Evolutionary conservation across 2,329 filamentous ascomycete genomes (phyloP).

Genomic region (Fulvia fulva): DNA sequence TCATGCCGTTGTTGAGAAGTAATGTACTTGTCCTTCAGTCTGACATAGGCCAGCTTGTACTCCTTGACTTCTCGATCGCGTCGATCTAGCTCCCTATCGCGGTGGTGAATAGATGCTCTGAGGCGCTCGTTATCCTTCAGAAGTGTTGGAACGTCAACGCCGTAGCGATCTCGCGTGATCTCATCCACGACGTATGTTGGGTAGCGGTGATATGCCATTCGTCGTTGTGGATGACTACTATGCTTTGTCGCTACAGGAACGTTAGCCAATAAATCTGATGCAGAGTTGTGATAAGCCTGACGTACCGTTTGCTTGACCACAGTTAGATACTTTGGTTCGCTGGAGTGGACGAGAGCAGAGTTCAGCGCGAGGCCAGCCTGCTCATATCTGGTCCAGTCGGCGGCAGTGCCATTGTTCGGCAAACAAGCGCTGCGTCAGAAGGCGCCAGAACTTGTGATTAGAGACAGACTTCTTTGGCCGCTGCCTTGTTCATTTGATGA

Average conservation of each 20-base stretch:
- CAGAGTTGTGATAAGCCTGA: neutral
- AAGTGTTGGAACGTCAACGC: conserved; percentile 20
- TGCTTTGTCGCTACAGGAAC: neutral
- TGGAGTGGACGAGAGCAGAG: neutral
- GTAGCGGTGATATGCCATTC: neutral
- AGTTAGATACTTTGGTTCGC: neutral
- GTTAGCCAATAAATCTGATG: neutral
- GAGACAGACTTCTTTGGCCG: neutral
- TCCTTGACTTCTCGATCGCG: conserved; percentile 6
- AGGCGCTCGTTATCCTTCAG: conserved; percentile 11
- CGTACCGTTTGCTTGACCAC: neutral
- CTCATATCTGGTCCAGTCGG: conserved; percentile 4
- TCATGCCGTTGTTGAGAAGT: conserved; percentile 3
- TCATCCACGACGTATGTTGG: conserved; percentile 6
- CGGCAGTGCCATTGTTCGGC: conserved; percentile 2
- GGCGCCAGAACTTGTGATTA: neutral
- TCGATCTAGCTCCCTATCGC: conserved; percentile 1
- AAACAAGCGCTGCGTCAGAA: neutral
- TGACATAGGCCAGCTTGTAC: conserved; percentile 2
- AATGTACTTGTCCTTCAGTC: conserved; percentile 4
- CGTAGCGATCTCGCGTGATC: conserved; percentile 15
- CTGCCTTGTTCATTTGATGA: neutral
- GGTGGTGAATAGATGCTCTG: conserved; percentile 7
- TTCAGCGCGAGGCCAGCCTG: conserved; percentile 1
- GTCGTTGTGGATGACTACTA: neutral